phyloP scores from a whole-genome alignment of 2,329 filamentous ascomycete genomes.

The Aureobasidium melanogenum region DNA sequence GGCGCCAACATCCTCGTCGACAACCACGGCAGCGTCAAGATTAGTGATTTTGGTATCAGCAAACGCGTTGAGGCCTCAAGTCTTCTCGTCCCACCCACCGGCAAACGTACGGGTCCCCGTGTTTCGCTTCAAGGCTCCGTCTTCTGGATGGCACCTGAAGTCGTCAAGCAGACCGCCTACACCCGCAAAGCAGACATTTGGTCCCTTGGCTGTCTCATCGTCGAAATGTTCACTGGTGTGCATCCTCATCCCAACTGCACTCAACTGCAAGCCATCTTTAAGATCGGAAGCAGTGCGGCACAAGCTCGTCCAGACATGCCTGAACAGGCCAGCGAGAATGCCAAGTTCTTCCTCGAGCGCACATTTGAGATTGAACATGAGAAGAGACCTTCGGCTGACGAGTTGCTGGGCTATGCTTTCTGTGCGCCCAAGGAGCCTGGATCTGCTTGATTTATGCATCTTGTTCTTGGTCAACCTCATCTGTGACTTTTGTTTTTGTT shows the following conservation, averaged over 20 bases:
- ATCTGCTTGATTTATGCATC: neutral
- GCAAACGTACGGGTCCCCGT: constrained; percentile 51
- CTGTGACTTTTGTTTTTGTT: neutral
- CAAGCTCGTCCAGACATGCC: constrained; percentile 67
- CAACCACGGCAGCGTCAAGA: constrained; percentile 98
- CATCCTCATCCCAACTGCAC: constrained; percentile 97
- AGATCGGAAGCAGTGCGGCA: constrained; percentile 57
- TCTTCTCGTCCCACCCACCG: constrained; percentile 16
- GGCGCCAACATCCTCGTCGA: constrained; percentile 97
- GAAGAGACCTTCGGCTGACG: constrained; percentile 82
- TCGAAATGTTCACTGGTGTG: constrained; percentile 97
- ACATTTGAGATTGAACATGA: constrained; percentile 97
- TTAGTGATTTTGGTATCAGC: constrained; percentile 96
- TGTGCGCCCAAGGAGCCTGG: constrained; percentile 10
- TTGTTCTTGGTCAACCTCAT: neutral
- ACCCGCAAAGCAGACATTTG: constrained; percentile 98
- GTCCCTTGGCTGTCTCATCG: constrained; percentile 91
- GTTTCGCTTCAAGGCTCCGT: constrained; percentile 89
- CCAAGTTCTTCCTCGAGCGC: constrained; percentile 69
- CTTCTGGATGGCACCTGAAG: constrained; percentile 99
- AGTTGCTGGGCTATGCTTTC: constrained; percentile 77
- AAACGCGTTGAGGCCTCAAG: constrained; percentile 87
- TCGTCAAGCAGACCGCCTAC: constrained; percentile 95
- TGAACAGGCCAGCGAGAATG: constrained; percentile 75
- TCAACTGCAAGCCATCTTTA: constrained; percentile 96